phyloP scores from a whole-genome alignment of 2,329 filamentous ascomycete species.

The Metarhizium humberi region DNA sequence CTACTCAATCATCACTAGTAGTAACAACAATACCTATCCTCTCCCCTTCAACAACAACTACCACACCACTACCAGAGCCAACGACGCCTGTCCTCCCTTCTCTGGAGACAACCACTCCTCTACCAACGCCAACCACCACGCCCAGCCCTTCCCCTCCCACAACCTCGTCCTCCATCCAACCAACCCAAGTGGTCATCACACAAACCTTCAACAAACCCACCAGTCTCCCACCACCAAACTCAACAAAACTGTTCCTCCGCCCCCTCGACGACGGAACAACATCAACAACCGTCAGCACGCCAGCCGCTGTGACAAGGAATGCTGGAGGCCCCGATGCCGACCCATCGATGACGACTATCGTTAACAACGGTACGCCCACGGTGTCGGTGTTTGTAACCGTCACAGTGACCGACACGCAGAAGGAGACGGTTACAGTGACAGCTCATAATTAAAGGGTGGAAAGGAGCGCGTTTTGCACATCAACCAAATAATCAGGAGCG shows the following conservation, averaged over 20 bases:
- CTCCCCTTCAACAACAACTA: too few relatives aligned
- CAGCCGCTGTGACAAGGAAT: slow-evolving; percentile 2
- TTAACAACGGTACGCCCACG: slow-evolving; percentile 22
- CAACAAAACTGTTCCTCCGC: slow-evolving; percentile 17
- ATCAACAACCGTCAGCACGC: neutral
- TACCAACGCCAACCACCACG: neutral
- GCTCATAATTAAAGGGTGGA: neutral
- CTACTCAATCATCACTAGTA: too few relatives aligned
- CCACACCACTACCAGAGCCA: too few relatives aligned
- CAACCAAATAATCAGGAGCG: too few relatives aligned
- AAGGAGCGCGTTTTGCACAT: neutral
- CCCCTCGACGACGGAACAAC: slow-evolving; percentile 14
- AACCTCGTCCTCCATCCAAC: neutral
- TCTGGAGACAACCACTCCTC: neutral
- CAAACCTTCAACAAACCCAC: slow-evolving; percentile 18
- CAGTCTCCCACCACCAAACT: slow-evolving; percentile 6
- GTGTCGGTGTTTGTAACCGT: slow-evolving; percentile 27
- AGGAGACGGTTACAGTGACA: slow-evolving; percentile 22
- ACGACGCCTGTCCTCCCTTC: neutral
- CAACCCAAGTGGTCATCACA: slow-evolving; percentile 13
- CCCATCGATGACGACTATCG: slow-evolving; percentile 14
- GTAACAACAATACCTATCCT: too few relatives aligned
- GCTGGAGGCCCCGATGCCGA: neutral
- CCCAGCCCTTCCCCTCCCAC: neutral
- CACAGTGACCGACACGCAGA: slow-evolving; percentile 23